Base-by-base conservation (phyloP, 805 yeast genomes). In the Maudiozyma saulgeensis region DNA sequence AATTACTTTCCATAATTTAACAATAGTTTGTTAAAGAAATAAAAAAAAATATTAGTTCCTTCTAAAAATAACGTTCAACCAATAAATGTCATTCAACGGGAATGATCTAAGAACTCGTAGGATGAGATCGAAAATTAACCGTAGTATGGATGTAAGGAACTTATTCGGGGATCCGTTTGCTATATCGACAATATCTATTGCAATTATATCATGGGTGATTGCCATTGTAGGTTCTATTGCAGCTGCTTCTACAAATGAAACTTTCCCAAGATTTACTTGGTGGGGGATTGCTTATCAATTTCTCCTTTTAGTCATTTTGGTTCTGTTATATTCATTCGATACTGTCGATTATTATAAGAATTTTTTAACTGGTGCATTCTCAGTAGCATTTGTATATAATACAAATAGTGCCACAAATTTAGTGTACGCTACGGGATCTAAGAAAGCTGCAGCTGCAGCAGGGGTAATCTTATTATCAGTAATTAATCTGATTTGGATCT, bases 211-310 rank as follows among this genome's bases (percentile, higher is more conserved):
- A 15, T 91, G 98, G 98, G 72, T 88, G 51, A 78, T 93, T 46
- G 87, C 96, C 9, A 75, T 93, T 48, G 95, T 84, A 1, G 97
- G 97, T 1, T 86, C 95, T 15, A 80, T 86, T 18, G 81, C 85
- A 1, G 64, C 80, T 6, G 73, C 72, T 16, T 48, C 62, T 16
- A 63, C 66, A 18, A 50, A 57, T 25, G 65, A 68, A 15, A 55
- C 67, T 6, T 87, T 84, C 62, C 96, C 97, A 1, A 78, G 80
- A 55, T 85, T 91, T 67, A 79, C 93, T 4, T 91, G 99, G 99
- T 93, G 99, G 99, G 96, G 95, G 1, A 66, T 93, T 6, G 90
- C 85, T 2, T 93, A 80, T 62, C 82, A 91, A 67, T 70, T 89
- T 19, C 53, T 87, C 31, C 56, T 87, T 41, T 74, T 85, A 19